Conservation (phyloP, 257 asterid species). For the Solanum rostratum region DNA sequence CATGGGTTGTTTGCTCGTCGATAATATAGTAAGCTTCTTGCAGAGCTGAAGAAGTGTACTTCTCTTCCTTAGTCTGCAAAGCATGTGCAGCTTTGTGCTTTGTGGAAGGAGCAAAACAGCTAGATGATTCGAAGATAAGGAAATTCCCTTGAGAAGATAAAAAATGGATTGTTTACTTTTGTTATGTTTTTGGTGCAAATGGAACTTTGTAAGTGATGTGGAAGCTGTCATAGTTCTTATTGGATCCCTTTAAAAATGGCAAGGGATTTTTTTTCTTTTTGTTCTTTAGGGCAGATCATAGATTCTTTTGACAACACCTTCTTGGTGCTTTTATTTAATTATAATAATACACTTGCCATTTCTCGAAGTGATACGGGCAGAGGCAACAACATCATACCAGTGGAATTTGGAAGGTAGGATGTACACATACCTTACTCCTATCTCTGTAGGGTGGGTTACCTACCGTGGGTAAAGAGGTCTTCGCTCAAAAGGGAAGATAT, state of each 20-base stretch:
- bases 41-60: neutral
- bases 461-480: neutral
- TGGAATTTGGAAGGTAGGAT: neutral
- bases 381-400: neutral
- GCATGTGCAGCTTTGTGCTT: neutral
- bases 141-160: neutral
- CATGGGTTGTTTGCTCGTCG: constrained; percentile 3
- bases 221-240: neutral
- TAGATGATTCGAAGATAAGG: neutral
- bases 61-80: neutral
- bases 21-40: neutral
- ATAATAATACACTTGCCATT: neutral
- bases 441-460: neutral
- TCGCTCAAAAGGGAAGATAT: neutral
- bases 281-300: neutral
- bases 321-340: neutral
- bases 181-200: neutral
- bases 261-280: neutral
- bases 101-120: neutral
- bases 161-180: neutral
- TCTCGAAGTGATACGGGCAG: neutral
- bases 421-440: neutral
- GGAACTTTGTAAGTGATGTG: neutral
- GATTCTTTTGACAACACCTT: neutral
- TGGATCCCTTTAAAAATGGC: neutral